Evolutionary conservation across 768 basidiomycete genomes (phyloP).

Genomic region (Coprinopsis cinerea): DNA sequence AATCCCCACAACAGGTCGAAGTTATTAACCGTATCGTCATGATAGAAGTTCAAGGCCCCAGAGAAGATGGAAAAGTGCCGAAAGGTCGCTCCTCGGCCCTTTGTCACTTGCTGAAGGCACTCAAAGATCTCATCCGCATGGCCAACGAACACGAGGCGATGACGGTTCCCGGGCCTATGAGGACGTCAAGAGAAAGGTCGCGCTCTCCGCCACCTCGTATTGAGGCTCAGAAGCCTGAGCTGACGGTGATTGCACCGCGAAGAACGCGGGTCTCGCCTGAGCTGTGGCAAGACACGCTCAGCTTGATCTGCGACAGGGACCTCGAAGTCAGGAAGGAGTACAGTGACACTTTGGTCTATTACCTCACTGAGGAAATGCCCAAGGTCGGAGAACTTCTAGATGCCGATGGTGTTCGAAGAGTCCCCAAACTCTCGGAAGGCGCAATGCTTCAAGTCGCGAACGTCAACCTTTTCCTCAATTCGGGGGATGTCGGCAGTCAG

Average conservation of each 20-base stretch:
- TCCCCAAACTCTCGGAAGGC: conserved; percentile 43
- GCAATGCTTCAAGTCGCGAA: conserved; percentile 40
- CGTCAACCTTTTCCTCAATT: conserved; percentile 42
- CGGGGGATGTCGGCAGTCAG: conserved; percentile 57
- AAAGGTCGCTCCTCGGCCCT: conserved; percentile 52
- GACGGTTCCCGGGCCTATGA: conserved; percentile 8
- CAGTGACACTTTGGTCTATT: conserved; percentile 64
- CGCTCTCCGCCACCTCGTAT: not conserved
- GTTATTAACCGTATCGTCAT: conserved; percentile 67
- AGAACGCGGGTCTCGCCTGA: conserved; percentile 71
- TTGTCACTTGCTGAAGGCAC: conserved; percentile 60
- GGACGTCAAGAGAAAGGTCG: not conserved
- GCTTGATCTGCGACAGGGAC: conserved; percentile 74
- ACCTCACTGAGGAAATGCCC: conserved; percentile 71
- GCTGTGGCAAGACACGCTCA: conserved; percentile 87
- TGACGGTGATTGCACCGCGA: conserved; percentile 36
- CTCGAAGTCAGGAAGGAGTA: conserved; percentile 78
- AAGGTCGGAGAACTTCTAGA: conserved; percentile 49
- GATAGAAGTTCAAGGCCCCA: conserved; percentile 54
- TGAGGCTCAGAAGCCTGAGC: not conserved
- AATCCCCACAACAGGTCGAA: conserved; percentile 70
- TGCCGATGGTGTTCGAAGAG: conserved; percentile 40
- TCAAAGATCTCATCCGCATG: conserved; percentile 64
- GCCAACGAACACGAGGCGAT: conserved; percentile 44
- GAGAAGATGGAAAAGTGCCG: not conserved